A percentile compares a stretch with the other conserved stretches of the same genome.
Evolutionary conservation across 2,329 filamentous ascomycete species (phyloP).

Genomic region (Onygena corvina): DNA sequence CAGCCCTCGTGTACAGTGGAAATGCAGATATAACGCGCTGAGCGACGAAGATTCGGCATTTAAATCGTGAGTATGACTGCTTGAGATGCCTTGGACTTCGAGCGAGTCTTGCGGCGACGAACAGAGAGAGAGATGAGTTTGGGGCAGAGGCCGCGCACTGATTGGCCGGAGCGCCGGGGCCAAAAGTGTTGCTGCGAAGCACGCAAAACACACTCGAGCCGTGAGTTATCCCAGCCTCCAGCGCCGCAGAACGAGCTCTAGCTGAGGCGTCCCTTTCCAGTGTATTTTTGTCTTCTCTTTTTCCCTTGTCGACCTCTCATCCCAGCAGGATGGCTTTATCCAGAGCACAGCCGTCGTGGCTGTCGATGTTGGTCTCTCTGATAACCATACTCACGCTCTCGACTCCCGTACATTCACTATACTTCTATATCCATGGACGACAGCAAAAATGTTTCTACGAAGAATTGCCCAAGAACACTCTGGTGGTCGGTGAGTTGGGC

Average conservation of each 20-base stretch:
- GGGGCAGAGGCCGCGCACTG: neutral
- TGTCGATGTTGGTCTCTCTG: slow-evolving; percentile 43
- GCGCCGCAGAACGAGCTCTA: neutral
- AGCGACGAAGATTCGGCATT: too few relatives aligned
- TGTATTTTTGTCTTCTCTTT: neutral
- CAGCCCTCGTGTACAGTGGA: neutral
- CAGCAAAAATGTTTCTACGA: slow-evolving; percentile 94
- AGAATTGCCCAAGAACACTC: slow-evolving; percentile 90
- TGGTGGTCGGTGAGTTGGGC: slow-evolving; percentile 59
- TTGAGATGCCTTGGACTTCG: too few relatives aligned
- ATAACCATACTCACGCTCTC: slow-evolving; percentile 52
- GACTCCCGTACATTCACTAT: slow-evolving; percentile 63
- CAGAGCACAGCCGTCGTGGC: slow-evolving; percentile 29
- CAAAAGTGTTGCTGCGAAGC: neutral
- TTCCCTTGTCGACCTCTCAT: neutral
- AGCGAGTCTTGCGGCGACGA: neutral
- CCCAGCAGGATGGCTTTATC: slow-evolving; percentile 25
- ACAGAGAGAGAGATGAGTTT: too few relatives aligned
- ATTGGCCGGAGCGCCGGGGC: slow-evolving; percentile 8
- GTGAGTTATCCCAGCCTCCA: neutral
- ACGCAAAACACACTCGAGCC: neutral
- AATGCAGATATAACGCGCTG: too few relatives aligned
- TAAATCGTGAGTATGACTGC: too few relatives aligned
- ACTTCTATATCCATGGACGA: slow-evolving; percentile 87
- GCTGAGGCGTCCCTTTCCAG: neutral